Conservation (phyloP, 1,284 basidiomycete species). For the Ceratobasidium theobromae region DNA sequence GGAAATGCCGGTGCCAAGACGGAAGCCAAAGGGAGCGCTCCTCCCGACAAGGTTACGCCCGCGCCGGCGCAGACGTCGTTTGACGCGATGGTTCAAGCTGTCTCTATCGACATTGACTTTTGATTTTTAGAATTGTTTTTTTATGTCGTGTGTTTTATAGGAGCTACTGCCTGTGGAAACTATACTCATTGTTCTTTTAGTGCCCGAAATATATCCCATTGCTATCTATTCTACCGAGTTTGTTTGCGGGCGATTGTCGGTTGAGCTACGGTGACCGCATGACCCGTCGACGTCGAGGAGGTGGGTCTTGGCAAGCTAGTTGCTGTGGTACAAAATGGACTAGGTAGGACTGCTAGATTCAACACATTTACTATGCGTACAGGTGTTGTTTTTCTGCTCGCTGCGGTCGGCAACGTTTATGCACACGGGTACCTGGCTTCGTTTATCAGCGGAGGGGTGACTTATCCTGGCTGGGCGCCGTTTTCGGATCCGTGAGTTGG, state of each 20-base stretch:
- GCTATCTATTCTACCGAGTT: not conserved
- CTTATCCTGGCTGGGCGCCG: constrained; percentile 28
- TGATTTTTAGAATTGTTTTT: too few species aligned
- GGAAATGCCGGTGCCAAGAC: not conserved
- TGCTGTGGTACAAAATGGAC: too few species aligned
- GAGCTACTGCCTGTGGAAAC: too few species aligned
- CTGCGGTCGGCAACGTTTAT: not conserved
- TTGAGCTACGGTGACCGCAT: constrained; percentile 6
- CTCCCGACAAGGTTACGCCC: constrained; percentile 19
- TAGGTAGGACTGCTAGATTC: too few species aligned
- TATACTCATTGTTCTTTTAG: constrained; percentile 15
- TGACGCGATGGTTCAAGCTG: constrained; percentile 26
- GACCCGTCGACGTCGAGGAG: not conserved
- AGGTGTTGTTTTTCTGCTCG: not conserved
- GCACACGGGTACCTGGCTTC: constrained; percentile 22
- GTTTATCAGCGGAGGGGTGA: constrained; percentile 19
- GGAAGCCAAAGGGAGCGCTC: not conserved
- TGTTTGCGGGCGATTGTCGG: not conserved
- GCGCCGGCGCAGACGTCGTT: constrained; percentile 18
- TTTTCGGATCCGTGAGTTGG: constrained; percentile 19
- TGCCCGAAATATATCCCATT: constrained; percentile 30
- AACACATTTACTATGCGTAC: constrained; percentile 11
- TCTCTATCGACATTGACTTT: constrained; percentile 26
- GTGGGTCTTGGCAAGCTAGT: too few species aligned
- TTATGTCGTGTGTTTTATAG: too few species aligned